A percentile compares a stretch with the other conserved stretches of the same genome.
phyloP scores from a whole-genome alignment of 2,329 filamentous ascomycete species.

The Diplodia sapinea region DNA sequence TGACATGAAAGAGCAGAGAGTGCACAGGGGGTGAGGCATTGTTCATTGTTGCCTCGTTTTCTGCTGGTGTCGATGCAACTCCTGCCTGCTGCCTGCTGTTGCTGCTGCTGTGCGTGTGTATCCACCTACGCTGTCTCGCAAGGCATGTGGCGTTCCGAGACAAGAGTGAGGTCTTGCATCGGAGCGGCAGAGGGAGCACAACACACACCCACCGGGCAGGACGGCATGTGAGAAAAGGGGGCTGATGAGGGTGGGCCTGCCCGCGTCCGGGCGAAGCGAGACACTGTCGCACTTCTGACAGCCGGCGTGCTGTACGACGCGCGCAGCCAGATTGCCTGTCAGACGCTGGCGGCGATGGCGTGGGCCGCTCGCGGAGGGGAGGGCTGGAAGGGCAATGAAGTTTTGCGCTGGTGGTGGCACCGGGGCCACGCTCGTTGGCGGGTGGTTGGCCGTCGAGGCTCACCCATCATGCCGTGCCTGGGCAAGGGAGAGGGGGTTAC shows the following conservation, averaged over 20 bases:
- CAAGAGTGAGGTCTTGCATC: not conserved
- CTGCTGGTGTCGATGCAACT: constrained; percentile 6
- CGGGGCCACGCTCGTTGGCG: too few relatives aligned
- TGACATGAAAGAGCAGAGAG: constrained; percentile 1
- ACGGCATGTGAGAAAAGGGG: constrained; percentile 1
- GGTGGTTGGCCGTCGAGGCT: too few relatives aligned
- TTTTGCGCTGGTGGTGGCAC: not conserved
- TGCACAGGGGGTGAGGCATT: not conserved
- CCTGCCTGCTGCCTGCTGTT: not conserved
- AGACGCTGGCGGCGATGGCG: constrained; percentile 4
- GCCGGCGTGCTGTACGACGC: constrained; percentile 18
- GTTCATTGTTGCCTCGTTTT: constrained; percentile 17
- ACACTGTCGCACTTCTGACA: constrained; percentile 27
- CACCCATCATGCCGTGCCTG: too few relatives aligned
- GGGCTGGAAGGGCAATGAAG: not conserved
- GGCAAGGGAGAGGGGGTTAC: too few relatives aligned
- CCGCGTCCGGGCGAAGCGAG: constrained; percentile 17
- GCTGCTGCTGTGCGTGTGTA: constrained; percentile 5
- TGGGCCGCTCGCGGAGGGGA: not conserved
- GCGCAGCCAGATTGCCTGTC: constrained; percentile 7
- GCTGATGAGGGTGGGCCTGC: not conserved
- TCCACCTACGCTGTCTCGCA: constrained; percentile 11
- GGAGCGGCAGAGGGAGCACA: not conserved
- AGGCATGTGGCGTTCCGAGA: constrained; percentile 30
- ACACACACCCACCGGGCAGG: not conserved